These are phyloP conservation scores for Trichoderma harzianum DNA, from an alignment of 2,329 filamentous ascomycete species.

Conservation along the genomic window DNA sequence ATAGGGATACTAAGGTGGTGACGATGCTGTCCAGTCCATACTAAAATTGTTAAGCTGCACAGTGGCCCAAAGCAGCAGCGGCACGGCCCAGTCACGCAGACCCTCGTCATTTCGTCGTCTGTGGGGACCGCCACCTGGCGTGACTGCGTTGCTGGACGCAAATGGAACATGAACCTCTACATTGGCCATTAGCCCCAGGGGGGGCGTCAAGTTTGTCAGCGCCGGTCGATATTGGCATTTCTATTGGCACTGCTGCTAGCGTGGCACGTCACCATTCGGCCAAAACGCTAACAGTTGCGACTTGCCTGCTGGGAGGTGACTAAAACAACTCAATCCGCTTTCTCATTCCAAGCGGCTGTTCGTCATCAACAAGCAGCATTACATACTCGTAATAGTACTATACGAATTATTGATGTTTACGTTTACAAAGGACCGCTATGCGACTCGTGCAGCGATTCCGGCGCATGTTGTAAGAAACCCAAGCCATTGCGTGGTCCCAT, in stretches of 20 bases:
- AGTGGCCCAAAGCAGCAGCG: background rate
- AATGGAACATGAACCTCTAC: background rate
- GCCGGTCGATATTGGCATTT: background rate
- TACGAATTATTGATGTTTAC: background rate
- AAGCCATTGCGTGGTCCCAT: slow-evolving; percentile 21
- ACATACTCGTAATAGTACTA: background rate
- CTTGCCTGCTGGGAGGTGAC: background rate
- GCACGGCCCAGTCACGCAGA: slow-evolving; percentile 23
- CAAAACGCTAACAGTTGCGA: slow-evolving; percentile 9
- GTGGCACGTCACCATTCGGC: background rate
- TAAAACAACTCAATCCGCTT: background rate
- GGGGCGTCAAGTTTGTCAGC: background rate
- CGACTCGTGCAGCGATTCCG: background rate
- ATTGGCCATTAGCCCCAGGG: background rate
- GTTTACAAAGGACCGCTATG: background rate
- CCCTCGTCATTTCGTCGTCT: slow-evolving; percentile 23
- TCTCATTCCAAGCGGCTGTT: background rate
- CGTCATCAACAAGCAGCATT: background rate
- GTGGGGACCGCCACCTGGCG: slow-evolving; percentile 23
- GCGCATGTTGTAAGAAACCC: background rate
- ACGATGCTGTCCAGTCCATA: no score
- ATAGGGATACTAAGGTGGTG: background rate
- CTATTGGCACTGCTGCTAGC: slow-evolving; percentile 1
- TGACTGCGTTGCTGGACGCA: slow-evolving; percentile 1
- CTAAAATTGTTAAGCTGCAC: background rate